Percentiles rank a stretch among this genome's conserved stretches.
Conservation (phyloP, 2,329 filamentous ascomycete species). For the Helminthosporium solani region DNA sequence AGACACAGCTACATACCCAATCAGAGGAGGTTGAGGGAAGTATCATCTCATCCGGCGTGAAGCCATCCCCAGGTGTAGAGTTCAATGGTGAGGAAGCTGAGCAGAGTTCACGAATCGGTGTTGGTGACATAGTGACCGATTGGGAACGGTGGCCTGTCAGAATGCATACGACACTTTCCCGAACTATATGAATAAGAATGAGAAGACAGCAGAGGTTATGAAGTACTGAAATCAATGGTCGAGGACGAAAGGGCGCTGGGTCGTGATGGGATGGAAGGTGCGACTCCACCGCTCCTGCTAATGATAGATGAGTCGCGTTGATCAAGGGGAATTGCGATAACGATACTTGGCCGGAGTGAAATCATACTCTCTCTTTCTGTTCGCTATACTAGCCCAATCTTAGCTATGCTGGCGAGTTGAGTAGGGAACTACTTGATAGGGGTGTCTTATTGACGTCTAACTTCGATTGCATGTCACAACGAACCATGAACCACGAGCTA, state of each 20-base stretch:
- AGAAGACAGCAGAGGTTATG: background rate
- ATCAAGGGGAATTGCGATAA: background rate
- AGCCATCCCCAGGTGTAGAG: slow-evolving; percentile 51
- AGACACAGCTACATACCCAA: slow-evolving; percentile 26
- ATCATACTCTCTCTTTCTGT: no score
- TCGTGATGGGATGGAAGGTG: background rate
- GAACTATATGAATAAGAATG: background rate
- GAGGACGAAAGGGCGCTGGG: background rate
- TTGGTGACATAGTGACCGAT: slow-evolving; percentile 33
- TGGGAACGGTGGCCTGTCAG: background rate
- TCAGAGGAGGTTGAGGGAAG: slow-evolving; percentile 7
- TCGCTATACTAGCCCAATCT: no score
- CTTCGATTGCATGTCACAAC: no score
- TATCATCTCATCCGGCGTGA: slow-evolving; percentile 52
- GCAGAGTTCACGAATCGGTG: slow-evolving; percentile 50
- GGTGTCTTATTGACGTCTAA: no score
- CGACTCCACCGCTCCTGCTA: background rate
- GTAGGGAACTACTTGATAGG: no score
- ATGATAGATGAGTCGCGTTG: background rate
- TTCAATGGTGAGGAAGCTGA: slow-evolving; percentile 26
- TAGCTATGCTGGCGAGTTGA: no score
- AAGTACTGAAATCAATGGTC: slow-evolving; percentile 1
- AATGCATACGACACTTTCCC: background rate
- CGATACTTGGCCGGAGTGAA: no score
- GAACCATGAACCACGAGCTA: no score